These are phyloP conservation scores for Prunus kanzakura DNA, from an alignment of 306 rosid species.

Conservation along the genomic window DNA sequence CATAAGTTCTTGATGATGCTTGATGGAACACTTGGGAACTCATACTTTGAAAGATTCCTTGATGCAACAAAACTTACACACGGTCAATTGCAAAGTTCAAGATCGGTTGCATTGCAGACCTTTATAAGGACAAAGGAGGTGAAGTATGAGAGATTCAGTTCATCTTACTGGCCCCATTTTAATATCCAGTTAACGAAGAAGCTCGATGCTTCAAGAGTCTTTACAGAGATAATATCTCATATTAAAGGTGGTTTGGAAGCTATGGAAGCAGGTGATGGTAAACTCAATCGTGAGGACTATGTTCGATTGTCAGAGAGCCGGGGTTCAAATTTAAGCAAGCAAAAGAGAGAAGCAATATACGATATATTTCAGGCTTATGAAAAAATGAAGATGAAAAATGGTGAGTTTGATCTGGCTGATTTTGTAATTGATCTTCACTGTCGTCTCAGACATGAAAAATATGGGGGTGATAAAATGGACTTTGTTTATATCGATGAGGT, in stretches of 20 bases:
- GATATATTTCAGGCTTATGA: conserved; percentile 60
- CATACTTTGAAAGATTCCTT: conserved; percentile 61
- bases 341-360: conserved; percentile 50
- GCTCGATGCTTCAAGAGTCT: conserved; percentile 61
- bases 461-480: conserved; percentile 50
- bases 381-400: conserved; percentile 55
- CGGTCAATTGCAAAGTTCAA: conserved; percentile 25
- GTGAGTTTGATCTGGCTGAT: conserved; percentile 76
- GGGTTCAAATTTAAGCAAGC: conserved; percentile 37
- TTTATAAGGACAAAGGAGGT: conserved; percentile 63
- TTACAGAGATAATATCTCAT: conserved; percentile 67
- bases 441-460: conserved; percentile 39
- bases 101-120: conserved; percentile 50
- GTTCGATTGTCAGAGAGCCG: conserved; percentile 38
- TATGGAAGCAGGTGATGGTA: conserved; percentile 39
- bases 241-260: conserved; percentile 60
- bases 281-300: conserved; percentile 50
- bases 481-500: conserved; percentile 81
- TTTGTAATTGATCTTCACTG: conserved; percentile 62
- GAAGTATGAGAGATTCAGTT: conserved; percentile 56
- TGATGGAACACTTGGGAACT: conserved; percentile 62
- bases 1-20: conserved; percentile 76
- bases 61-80: conserved; percentile 19
- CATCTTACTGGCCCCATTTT: conserved; percentile 71
- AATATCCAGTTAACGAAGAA: conserved; percentile 46